phyloP scores from a whole-genome alignment of 345 rosid genomes.

The Rhizophora apiculata region DNA sequence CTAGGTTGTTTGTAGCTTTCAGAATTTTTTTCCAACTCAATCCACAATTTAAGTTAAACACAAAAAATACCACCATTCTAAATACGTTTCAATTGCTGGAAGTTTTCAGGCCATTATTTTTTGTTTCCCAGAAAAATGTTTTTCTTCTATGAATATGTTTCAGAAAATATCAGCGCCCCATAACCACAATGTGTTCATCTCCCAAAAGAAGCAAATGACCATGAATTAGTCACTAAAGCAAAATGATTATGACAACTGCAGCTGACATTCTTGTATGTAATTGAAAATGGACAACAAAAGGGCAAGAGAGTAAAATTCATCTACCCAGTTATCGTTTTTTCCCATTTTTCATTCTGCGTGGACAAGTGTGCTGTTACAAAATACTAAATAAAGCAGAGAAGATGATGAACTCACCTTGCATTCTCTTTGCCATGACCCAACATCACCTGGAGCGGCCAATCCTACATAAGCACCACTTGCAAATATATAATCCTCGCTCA shows the following conservation, averaged over 20 bases:
- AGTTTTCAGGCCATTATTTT: neutral
- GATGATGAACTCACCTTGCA: constrained; percentile 51
- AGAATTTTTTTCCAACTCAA: too few relatives aligned
- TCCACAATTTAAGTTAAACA: too few relatives aligned
- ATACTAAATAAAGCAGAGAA: neutral
- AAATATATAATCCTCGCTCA: constrained; percentile 35
- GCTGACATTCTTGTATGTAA: neutral
- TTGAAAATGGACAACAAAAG: neutral
- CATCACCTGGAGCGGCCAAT: constrained; percentile 69
- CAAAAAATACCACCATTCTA: too few relatives aligned
- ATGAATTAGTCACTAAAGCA: neutral
- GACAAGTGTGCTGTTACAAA: neutral
- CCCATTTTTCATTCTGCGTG: too few relatives aligned
- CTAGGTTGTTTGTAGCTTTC: too few relatives aligned
- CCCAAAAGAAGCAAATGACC: neutral
- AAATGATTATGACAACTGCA: neutral
- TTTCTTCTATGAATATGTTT: neutral
- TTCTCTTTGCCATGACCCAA: constrained; percentile 88
- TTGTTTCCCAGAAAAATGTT: neutral
- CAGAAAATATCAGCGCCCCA: too few relatives aligned
- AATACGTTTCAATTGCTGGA: too few relatives aligned
- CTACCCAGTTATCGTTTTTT: neutral
- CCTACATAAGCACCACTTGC: constrained; percentile 72
- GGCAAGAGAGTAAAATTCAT: neutral
- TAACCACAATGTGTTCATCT: too few relatives aligned